phyloP scores from a whole-genome alignment of 176 grass and related monocot genomes.

The Raddia distichophylla region DNA sequence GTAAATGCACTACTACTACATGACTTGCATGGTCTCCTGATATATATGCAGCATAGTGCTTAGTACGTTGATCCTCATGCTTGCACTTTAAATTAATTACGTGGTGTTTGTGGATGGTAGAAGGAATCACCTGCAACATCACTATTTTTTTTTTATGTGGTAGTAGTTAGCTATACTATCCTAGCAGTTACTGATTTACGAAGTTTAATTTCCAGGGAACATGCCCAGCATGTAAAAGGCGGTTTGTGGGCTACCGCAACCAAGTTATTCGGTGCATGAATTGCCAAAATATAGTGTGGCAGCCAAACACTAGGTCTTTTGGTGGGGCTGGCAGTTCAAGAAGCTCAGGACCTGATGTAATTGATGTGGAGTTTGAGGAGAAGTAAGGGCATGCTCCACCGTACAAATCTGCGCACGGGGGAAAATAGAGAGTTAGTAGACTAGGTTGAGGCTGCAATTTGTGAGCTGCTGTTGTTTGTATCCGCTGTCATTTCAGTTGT shows the following conservation, averaged over 20 bases:
- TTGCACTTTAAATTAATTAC: neutral
- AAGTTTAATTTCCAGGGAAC: conserved; percentile 63
- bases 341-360: conserved; percentile 74
- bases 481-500: neutral
- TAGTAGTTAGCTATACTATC: neutral
- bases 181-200: conserved; percentile 19
- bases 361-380: conserved; percentile 94
- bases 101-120: neutral
- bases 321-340: conserved; percentile 52
- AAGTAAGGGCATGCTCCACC: conserved; percentile 48
- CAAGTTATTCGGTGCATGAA: conserved; percentile 86
- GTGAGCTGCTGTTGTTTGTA: conserved; percentile 15
- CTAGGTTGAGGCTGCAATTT: neutral
- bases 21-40: neutral
- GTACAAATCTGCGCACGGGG: neutral
- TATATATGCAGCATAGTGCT: conserved; percentile 28
- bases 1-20: neutral
- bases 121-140: neutral
- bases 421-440: neutral
- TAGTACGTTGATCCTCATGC: neutral
- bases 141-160: neutral
- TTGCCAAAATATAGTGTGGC: conserved; percentile 95
- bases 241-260: conserved; percentile 75
- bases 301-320: conserved; percentile 65
- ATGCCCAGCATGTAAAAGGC: conserved; percentile 83